phyloP scores from a whole-genome alignment of 306 rosid genomes.

The Aeschynomene evenia region DNA sequence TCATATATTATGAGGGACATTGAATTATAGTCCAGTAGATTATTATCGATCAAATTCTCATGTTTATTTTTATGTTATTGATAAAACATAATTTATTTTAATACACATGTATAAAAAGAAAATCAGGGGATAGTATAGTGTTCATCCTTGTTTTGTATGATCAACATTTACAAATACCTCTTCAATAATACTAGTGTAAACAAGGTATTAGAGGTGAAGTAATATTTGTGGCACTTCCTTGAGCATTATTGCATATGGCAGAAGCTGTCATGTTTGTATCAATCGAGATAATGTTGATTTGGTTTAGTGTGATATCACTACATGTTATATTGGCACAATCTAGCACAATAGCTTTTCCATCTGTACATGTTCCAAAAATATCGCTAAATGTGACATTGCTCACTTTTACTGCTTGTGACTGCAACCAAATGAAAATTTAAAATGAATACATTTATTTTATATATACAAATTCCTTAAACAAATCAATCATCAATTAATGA shows the following conservation, averaged over 20 bases:
- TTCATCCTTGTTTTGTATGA: background rate
- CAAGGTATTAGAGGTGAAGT: conserved; percentile 13
- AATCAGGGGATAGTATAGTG: too few species aligned
- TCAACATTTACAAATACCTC: background rate
- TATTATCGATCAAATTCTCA: too few species aligned
- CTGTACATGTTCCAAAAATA: conserved; percentile 22
- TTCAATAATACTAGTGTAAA: background rate
- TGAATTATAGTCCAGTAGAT: too few species aligned
- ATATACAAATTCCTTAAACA: background rate
- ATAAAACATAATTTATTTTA: too few species aligned
- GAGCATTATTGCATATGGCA: conserved; percentile 23
- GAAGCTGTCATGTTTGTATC: conserved; percentile 17
- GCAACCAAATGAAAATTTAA: background rate
- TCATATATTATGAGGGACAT: too few species aligned
- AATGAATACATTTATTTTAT: too few species aligned
- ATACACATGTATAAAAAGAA: too few species aligned
- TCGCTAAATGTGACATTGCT: conserved; percentile 30
- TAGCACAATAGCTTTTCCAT: conserved; percentile 7
- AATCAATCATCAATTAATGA: background rate
- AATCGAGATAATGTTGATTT: conserved; percentile 17
- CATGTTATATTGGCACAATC: conserved; percentile 37
- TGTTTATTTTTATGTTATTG: too few species aligned
- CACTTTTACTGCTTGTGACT: conserved; percentile 10
- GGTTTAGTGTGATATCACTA: background rate
- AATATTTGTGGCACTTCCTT: background rate